These are phyloP conservation scores for Chalciporus piperatus DNA, from an alignment of 768 basidiomycete species.

Conservation along the genomic window DNA sequence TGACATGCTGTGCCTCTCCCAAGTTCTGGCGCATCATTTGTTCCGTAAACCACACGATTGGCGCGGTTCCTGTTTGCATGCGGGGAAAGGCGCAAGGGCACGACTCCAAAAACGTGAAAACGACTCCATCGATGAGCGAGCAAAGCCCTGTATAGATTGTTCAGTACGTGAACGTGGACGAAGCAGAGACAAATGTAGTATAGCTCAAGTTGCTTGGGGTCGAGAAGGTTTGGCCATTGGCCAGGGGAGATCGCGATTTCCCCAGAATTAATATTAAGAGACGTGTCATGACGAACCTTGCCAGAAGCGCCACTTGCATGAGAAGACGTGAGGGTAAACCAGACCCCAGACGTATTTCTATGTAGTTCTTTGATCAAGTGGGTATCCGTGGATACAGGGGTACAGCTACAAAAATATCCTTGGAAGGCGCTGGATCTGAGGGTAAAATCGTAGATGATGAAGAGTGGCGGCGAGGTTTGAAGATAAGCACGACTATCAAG, in stretches of 20 bases:
- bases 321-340: slow-evolving; percentile 3
- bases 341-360: slow-evolving; percentile 15
- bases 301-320: slow-evolving; percentile 3
- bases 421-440: slow-evolving; percentile 25
- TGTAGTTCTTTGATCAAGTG: slow-evolving; percentile 17
- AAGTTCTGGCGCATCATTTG: slow-evolving; percentile 3
- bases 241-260: slow-evolving; percentile 1
- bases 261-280: not conserved
- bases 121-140: slow-evolving; percentile 19
- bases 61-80: not conserved
- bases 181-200: slow-evolving; percentile 7
- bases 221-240: slow-evolving; percentile 13
- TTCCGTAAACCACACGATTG: not conserved
- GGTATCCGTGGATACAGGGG: slow-evolving; percentile 33
- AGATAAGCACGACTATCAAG: slow-evolving; percentile 82
- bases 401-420: slow-evolving; percentile 30
- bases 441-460: slow-evolving; percentile 26
- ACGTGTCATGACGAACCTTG: slow-evolving; percentile 18
- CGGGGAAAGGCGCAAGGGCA: slow-evolving; percentile 1
- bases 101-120: slow-evolving; percentile 9
- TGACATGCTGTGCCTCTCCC: slow-evolving; percentile 7
- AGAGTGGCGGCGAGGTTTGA: slow-evolving; percentile 75
- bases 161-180: slow-evolving; percentile 5
- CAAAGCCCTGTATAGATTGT: slow-evolving; percentile 2
- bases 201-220: not conserved